Base-by-base conservation (phyloP, 495 filamentous ascomycete species). In the Trichoderma reesei region DNA sequence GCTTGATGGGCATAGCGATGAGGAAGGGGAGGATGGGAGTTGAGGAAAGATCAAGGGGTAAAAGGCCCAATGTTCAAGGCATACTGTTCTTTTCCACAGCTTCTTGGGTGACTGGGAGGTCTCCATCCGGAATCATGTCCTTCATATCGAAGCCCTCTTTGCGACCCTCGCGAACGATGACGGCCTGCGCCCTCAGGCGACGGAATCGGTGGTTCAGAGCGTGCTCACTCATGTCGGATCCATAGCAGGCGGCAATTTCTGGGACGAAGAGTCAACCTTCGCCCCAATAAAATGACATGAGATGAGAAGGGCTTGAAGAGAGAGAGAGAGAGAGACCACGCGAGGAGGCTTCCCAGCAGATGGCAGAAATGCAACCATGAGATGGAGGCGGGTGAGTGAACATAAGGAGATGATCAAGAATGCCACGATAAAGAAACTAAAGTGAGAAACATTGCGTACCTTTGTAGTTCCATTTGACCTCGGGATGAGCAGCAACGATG, bases 171-270 rank as follows among this genome's bases (percentile, higher is more conserved):
- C 81, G 80, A 36, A 75, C 63, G 54, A 71, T 34, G 31, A 74
- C 70, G 8, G 67, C 70, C 20, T 75, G 65, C 48, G 68, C 66
- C 61, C 72, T 76, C 31, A 82, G 63, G 7, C 74, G 71, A 14
- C 80, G 73, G 63, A 83, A 73, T 13, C 73, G 75, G 64, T 82
- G 80, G 34, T 82, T 72, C 10, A 82, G 67, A 16, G 75, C 72
- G 10, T 69, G 67, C 13, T 34, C 67, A n/a, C 78, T 76, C 10
- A 65, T 69, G 6, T 69, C 70, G 14, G 68, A 65, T 41, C 74
- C 77, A 64, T 69, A 68, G 65, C 68, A 65, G 36, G 68, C 9
- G 10, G 72, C 72, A 42, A 77, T 73, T 38, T 64, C 75, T 78
- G 65, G 26, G 39, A 65, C 51, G 59, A 41, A 61, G 59, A n/a